Evolutionary conservation across 176 grass and related monocot genomes (phyloP).

Genomic region (Triticum timopheevii): DNA sequence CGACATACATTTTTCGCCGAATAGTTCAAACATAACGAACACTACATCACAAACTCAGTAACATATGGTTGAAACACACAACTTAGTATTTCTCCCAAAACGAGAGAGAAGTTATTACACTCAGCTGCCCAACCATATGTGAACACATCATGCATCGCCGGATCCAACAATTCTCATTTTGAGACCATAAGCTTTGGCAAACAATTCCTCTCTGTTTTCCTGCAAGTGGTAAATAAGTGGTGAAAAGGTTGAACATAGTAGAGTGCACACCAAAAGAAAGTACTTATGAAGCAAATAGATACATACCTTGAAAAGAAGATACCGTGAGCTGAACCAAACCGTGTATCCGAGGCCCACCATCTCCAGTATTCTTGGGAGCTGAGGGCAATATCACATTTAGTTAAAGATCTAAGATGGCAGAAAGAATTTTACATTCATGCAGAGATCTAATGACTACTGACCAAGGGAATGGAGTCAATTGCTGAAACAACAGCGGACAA

Average conservation of each 20-base stretch:
- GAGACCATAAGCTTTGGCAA: constrained; percentile 47
- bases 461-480: constrained; percentile 68
- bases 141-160: constrained; percentile 31
- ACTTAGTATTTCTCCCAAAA: neutral
- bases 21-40: neutral
- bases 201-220: constrained; percentile 67
- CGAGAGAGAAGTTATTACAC: neutral
- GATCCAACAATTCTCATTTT: constrained; percentile 48
- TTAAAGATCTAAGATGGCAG: neutral
- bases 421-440: neutral
- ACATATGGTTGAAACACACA: neutral
- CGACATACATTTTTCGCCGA: too few species aligned
- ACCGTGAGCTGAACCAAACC: constrained; percentile 51
- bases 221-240: constrained; percentile 20
- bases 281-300: neutral
- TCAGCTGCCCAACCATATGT: neutral
- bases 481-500: constrained; percentile 51
- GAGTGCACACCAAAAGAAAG: neutral
- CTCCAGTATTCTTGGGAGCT: constrained; percentile 71
- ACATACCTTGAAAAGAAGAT: constrained; percentile 61
- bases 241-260: neutral
- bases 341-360: constrained; percentile 55
- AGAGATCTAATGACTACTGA: constrained; percentile 27
- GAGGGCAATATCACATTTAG: neutral
- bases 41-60: neutral